Conservation (phyloP, 768 basidiomycete species). For the Lentinula boryana region DNA sequence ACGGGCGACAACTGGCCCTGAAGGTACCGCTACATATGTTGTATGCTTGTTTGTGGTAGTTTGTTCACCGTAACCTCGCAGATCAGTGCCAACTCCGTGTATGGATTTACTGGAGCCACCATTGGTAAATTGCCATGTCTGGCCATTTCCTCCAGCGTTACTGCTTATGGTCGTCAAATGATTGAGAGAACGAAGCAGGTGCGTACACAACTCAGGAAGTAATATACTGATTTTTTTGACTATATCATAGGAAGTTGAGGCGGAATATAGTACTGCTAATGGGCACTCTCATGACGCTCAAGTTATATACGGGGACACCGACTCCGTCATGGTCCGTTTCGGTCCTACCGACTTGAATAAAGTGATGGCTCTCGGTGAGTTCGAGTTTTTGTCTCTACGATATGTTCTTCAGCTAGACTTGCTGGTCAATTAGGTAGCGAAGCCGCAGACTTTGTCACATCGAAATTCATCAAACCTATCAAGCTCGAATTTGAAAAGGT, state of each 20-base stretch:
- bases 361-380: conserved; percentile 84
- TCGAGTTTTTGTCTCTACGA: conserved; percentile 12
- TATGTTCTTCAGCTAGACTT: neutral
- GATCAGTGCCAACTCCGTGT: conserved; percentile 99
- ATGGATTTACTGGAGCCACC: conserved; percentile 98
- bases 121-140: conserved; percentile 96
- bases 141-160: conserved; percentile 91
- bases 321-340: conserved; percentile 98
- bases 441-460: conserved; percentile 87
- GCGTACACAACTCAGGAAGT: conserved; percentile 11
- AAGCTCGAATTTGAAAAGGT: conserved; percentile 99
- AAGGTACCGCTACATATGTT: conserved; percentile 48
- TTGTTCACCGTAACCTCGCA: conserved; percentile 22
- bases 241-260: conserved; percentile 71
- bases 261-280: conserved; percentile 78
- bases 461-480: conserved; percentile 91
- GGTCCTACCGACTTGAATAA: conserved; percentile 80
- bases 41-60: neutral
- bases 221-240: neutral
- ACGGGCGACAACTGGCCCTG: conserved; percentile 93
- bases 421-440: conserved; percentile 58
- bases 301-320: conserved; percentile 98
- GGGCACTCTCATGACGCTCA: conserved; percentile 84
- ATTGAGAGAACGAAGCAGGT: conserved; percentile 95
- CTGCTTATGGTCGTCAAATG: conserved; percentile 98